Percentiles rank a stretch among this genome's conserved stretches.
These are phyloP conservation scores for Cicer bijugum DNA, from an alignment of 306 rosid species.

Conservation along the genomic window DNA sequence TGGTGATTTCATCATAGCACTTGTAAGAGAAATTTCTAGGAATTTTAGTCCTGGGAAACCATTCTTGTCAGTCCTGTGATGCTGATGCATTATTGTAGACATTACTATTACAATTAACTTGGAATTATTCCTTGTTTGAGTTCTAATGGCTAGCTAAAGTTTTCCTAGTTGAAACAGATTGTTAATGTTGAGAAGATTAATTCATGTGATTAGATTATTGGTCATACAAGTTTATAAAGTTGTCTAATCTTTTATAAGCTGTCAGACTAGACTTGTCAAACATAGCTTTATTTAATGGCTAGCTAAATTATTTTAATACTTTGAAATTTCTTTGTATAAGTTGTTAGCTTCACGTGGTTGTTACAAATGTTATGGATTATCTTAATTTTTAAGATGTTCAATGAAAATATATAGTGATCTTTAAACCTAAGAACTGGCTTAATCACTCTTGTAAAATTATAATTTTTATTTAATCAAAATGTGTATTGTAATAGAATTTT, in stretches of 20 bases:
- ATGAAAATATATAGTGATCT: too few relatives aligned
- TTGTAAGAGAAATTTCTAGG: conserved; percentile 49
- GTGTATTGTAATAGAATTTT: too few relatives aligned
- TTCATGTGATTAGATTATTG: conserved; percentile 28
- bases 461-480: too few relatives aligned
- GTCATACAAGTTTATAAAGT: conserved; percentile 18
- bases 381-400: too few relatives aligned
- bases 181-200: conserved; percentile 20
- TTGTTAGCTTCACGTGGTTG: not conserved
- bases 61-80: conserved; percentile 35
- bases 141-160: conserved; percentile 4
- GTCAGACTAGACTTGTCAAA: conserved; percentile 27
- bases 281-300: not conserved
- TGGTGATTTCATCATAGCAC: conserved; percentile 41
- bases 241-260: not conserved
- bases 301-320: not conserved
- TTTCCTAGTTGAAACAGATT: conserved; percentile 25
- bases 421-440: too few relatives aligned
- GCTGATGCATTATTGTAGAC: conserved; percentile 45
- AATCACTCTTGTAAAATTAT: too few relatives aligned
- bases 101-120: conserved; percentile 34
- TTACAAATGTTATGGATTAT: not conserved
- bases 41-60: conserved; percentile 44
- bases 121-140: conserved; percentile 35
- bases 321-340: not conserved